Base-by-base conservation (phyloP, 371 early-diverging fungal species). In the Mortierella sp. region DNA sequence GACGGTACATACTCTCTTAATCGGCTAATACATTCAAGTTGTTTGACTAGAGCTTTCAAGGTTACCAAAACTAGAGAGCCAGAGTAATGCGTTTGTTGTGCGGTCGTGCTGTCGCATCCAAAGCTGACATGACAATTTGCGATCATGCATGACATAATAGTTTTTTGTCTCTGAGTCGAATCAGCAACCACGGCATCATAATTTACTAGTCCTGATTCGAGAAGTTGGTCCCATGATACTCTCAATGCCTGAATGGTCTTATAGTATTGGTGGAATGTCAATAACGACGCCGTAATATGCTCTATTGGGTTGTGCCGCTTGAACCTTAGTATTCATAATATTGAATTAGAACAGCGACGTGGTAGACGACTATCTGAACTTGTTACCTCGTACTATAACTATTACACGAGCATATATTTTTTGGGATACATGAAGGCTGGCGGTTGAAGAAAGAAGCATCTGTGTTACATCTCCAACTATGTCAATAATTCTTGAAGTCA, bases 251-350 rank as follows among this genome's bases (percentile, higher is more conserved):
- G 40, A 23, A 68, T 40, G 12, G 54, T 49, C 29, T 53, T 51
- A 9, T 2, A 17, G 55, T 53, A 68, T 37, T 68, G 68, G 7
- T 42, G 17, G 26, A 55, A 68, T 17, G 68, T 68, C 49, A 68
- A 49, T 0, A 61, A 32, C 2, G 61, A 42, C 1, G 32, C 35
- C 1, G 37, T 47, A 26, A 54, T 7, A 31, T 61, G 55, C 15
- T 68, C 68, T 68, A 64, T 13, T 12, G n/a, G 34, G 45, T 19
- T 45, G n/a, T 1, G n/a, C n/a, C n/a, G 12, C n/a, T 19, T 3
- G n/a, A 6, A 17, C 3, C 35, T 37, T 28, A 49, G 8, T 43
- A 43, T 42, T 3, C 3, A 32, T 58, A 32, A 22, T 10, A 37
- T 17, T 10, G 23, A 23, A 23, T 2, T 12, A 35, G 19, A n/a